Evolutionary conservation across 495 filamentous ascomycete genomes (phyloP).

Genomic region (Penicillium argentinense): DNA sequence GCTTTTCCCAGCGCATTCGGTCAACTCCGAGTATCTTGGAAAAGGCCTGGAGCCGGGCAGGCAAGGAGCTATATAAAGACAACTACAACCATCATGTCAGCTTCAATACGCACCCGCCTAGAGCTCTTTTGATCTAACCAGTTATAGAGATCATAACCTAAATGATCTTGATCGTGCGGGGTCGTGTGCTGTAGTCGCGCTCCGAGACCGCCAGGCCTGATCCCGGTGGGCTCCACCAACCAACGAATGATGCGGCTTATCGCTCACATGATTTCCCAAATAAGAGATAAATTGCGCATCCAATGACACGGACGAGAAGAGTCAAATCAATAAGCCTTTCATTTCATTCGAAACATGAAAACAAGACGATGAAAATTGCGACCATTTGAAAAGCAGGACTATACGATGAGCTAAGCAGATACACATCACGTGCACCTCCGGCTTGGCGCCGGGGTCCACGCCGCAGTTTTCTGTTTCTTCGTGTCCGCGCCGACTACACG

Average conservation of each 20-base stretch:
- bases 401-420: not conserved
- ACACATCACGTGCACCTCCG: constrained; percentile 36
- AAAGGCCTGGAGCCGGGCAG: too few species aligned
- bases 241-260: too few species aligned
- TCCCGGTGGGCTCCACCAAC: too few species aligned
- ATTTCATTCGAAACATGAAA: not conserved
- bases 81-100: too few species aligned
- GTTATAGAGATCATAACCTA: not conserved
- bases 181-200: not conserved
- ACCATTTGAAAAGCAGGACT: not conserved
- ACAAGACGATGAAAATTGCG: not conserved
- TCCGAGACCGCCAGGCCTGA: not conserved
- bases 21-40: too few species aligned
- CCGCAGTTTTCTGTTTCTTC: constrained; percentile 38
- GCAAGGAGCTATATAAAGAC: too few species aligned
- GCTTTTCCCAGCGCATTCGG: too few species aligned
- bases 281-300: too few species aligned
- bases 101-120: too few species aligned
- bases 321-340: too few species aligned
- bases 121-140: not conserved
- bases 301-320: too few species aligned
- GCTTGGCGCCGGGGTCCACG: constrained; percentile 44
- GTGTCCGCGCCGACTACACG: constrained; percentile 12
- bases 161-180: not conserved
- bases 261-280: too few species aligned